These are phyloP conservation scores for Anisodus tanguticus DNA, from an alignment of 257 asterid genomes.

Conservation along the genomic window DNA sequence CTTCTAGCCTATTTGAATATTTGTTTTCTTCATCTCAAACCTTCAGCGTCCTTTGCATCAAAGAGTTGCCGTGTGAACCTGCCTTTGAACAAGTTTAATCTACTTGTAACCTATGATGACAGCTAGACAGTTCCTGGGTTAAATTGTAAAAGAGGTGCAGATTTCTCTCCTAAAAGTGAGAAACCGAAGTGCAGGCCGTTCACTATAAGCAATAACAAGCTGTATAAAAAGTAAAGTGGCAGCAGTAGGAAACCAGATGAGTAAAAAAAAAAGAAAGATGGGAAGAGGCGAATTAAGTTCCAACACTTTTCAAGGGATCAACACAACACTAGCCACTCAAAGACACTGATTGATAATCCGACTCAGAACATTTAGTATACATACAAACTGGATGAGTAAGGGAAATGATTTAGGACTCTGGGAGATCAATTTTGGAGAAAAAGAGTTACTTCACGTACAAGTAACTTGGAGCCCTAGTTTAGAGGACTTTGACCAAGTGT, in stretches of 20 bases:
- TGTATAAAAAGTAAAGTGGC: conserved; percentile 7
- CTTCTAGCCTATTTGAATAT: conserved; percentile 18
- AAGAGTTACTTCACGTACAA: background rate
- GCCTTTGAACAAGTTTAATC: background rate
- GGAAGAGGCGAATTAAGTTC: background rate
- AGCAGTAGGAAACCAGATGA: conserved; percentile 19
- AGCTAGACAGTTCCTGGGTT: conserved; percentile 18
- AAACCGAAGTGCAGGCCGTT: background rate
- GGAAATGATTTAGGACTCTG: background rate
- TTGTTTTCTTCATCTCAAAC: conserved; percentile 22
- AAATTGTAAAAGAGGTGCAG: background rate
- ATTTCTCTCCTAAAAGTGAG: conserved; percentile 20
- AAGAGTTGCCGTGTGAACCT: background rate
- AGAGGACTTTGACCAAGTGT: background rate
- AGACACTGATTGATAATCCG: background rate
- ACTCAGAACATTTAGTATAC: background rate
- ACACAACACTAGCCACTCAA: conserved; percentile 23
- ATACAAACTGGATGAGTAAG: conserved; percentile 20
- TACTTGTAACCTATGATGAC: background rate
- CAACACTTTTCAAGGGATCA: conserved; percentile 16
- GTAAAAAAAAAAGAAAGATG: background rate
- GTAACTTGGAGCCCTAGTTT: conserved; percentile 11
- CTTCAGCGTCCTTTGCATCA: conserved; percentile 18
- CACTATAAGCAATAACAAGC: conserved; percentile 4
- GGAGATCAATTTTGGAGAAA: conserved; percentile 8